A percentile compares a stretch with the other conserved stretches of the same genome.
These are phyloP conservation scores for Sphaerosporella brunnea DNA, from an alignment of 495 filamentous ascomycete genomes.

Conservation along the genomic window DNA sequence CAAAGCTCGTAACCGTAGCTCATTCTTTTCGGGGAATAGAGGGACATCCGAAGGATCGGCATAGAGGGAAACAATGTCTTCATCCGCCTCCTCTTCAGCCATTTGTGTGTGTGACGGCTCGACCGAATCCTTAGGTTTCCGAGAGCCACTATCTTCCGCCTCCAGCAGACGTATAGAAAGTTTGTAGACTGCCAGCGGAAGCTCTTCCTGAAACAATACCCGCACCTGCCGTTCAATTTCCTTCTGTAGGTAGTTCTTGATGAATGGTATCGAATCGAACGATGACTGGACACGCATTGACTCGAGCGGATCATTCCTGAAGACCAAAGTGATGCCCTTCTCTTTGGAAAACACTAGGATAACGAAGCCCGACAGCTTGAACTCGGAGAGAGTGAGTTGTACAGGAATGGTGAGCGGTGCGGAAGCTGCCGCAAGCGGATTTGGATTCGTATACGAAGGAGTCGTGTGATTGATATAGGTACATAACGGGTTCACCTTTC, in stretches of 20 bases:
- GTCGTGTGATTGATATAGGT: conserved; percentile 78
- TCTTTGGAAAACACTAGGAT: conserved; percentile 90
- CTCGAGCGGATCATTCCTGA: conserved; percentile 90
- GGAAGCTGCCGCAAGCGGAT: conserved; percentile 62
- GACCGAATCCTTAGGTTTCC: neutral
- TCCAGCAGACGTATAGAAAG: conserved; percentile 73
- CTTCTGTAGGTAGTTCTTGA: conserved; percentile 84
- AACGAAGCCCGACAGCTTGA: conserved; percentile 92
- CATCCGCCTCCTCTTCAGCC: neutral
- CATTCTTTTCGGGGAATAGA: neutral
- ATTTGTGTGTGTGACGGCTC: no score
- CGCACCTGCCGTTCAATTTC: conserved; percentile 82
- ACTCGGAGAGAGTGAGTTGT: conserved; percentile 85
- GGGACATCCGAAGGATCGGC: neutral
- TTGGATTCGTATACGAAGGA: conserved; percentile 77
- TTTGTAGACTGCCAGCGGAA: conserved; percentile 84
- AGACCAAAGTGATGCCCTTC: conserved; percentile 87
- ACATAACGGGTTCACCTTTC: conserved; percentile 86
- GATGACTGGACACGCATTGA: conserved; percentile 92
- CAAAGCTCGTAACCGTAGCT: conserved; percentile 24
- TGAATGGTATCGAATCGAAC: conserved; percentile 93
- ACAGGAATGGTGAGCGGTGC: conserved; percentile 88
- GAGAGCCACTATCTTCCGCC: conserved; percentile 44
- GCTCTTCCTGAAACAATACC: conserved; percentile 84
- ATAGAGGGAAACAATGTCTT: neutral